Conservation (phyloP, 306 rosid species). For the Trifolium dubium region DNA sequence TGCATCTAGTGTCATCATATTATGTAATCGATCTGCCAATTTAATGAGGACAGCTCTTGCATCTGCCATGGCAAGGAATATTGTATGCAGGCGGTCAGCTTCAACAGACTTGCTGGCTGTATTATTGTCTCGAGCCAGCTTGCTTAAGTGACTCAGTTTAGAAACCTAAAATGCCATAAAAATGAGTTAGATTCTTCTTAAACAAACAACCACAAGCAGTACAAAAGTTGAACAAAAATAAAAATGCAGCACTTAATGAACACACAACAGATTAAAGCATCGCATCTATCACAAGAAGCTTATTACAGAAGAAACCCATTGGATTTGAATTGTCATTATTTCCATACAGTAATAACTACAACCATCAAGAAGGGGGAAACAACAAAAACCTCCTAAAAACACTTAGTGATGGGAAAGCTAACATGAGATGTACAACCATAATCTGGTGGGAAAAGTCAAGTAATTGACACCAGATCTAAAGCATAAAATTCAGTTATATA, state of each 20-base stretch:
- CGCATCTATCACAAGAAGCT: neutral
- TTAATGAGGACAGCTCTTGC: slow-evolving; percentile 96
- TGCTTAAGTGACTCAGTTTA: slow-evolving; percentile 89
- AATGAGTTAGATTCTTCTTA: slow-evolving; percentile 34
- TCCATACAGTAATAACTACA: neutral
- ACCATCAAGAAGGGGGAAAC: slow-evolving; percentile 8
- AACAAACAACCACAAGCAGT: neutral
- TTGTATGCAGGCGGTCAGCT: slow-evolving; percentile 96
- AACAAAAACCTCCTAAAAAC: neutral
- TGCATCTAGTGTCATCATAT: slow-evolving; percentile 91
- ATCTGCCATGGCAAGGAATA: slow-evolving; percentile 99
- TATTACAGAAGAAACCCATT: slow-evolving; percentile 4
- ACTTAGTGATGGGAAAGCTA: neutral
- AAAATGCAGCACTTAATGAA: slow-evolving; percentile 2
- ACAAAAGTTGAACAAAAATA: slow-evolving; percentile 2
- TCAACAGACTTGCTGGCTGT: slow-evolving; percentile 81
- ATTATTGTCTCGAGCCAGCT: slow-evolving; percentile 91
- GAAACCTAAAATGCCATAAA: slow-evolving; percentile 68
- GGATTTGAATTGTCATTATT: slow-evolving; percentile 6
- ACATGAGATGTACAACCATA: neutral
- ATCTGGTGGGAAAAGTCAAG: neutral
- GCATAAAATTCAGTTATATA: neutral
- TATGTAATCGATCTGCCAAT: slow-evolving; percentile 93
- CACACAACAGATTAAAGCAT: neutral
- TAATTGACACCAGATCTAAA: slow-evolving; percentile 30